A percentile compares a stretch with the other conserved stretches of the same genome.
These are phyloP conservation scores for Hymenoscyphus occultus DNA, from an alignment of 2,329 filamentous ascomycete genomes.

Conservation along the genomic window DNA sequence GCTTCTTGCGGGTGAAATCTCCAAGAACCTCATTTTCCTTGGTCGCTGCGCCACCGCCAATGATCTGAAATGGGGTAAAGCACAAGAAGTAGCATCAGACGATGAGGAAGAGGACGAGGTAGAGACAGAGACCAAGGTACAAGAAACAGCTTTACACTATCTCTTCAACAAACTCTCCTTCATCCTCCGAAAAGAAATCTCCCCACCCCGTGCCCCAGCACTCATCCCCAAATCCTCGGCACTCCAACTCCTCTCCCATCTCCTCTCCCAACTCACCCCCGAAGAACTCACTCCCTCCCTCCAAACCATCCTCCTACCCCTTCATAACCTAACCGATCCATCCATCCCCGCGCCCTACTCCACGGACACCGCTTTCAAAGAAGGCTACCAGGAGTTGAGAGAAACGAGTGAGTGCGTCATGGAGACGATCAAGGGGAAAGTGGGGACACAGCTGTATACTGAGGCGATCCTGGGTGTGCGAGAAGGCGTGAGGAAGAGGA, in stretches of 20 bases:
- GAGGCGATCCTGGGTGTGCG: constrained; percentile 69
- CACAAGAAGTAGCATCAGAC: constrained; percentile 44
- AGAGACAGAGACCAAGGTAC: constrained; percentile 43
- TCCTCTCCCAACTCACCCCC: constrained; percentile 59
- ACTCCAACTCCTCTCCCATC: constrained; percentile 69
- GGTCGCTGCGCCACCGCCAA: constrained; percentile 63
- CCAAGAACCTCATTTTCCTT: constrained; percentile 81
- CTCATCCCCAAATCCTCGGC: constrained; percentile 73
- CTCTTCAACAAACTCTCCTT: constrained; percentile 76
- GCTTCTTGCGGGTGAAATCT: constrained; percentile 71
- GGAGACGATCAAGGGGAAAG: constrained; percentile 77
- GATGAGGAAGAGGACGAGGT: constrained; percentile 43
- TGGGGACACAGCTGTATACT: constrained; percentile 80
- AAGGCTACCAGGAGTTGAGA: constrained; percentile 67
- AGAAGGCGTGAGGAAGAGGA: constrained; percentile 65
- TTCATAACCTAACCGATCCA: constrained; percentile 82
- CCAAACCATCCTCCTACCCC: constrained; percentile 60
- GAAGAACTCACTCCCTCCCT: constrained; percentile 61
- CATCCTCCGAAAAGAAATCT: constrained; percentile 73
- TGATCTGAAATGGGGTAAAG: constrained; percentile 45
- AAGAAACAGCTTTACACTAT: constrained; percentile 61
- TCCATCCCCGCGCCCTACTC: constrained; percentile 70
- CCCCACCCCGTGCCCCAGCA: constrained; percentile 56
- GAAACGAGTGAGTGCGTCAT: constrained; percentile 73
- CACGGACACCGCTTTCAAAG: constrained; percentile 66